Base-by-base conservation (phyloP, 805 yeast species). In the Starmerella geochares region DNA sequence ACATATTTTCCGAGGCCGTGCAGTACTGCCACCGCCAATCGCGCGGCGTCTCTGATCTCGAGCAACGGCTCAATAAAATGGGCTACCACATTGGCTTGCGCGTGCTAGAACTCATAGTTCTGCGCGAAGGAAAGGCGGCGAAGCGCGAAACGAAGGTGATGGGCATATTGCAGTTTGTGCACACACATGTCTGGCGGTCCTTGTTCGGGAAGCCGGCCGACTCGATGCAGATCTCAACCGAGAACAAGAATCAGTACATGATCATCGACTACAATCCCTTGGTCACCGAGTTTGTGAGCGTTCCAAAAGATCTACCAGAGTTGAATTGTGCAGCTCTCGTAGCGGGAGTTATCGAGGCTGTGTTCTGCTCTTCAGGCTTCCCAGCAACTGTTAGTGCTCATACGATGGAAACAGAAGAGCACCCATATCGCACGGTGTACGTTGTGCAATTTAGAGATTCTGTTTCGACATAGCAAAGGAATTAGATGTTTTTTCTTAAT, bases 321-420 rank as follows among this genome's bases (percentile, higher is more conserved):
- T 71, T 86, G 59, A 84, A 83, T 61, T 83, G 92, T 60, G 80
- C 82, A 14, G 88, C 95, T 0, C 84, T 83, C 61, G 77, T 81
- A 1, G 95, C 94, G 0, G 95, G 95, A 0, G 74, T 86, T 14
- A 73, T 86, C 36, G 95, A 86, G 63, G 94, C 94, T 0, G 79
- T 86, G 1, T 67, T 86, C 51, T 92, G 83, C 59, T 71, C 82
- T 4, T 71, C 85, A 1, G 79, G 79, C 54, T 85, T 85, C 61
- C 78, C 74, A 48, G 87, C 90, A 13, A 71, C 69, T 41, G 95
- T 86, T 7, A 77, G 83, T n/a, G 95, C 95, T 1, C 95, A 86
- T 60, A 73, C 81, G 0, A 85, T 80, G 16, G 83, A 84, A 1
- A 65, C 72, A 2, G 81, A 75, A 2, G 75, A 71, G 3, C 61